Base-by-base conservation (phyloP, 352 stramenopile species). In the Pythium dissotocum region DNA sequence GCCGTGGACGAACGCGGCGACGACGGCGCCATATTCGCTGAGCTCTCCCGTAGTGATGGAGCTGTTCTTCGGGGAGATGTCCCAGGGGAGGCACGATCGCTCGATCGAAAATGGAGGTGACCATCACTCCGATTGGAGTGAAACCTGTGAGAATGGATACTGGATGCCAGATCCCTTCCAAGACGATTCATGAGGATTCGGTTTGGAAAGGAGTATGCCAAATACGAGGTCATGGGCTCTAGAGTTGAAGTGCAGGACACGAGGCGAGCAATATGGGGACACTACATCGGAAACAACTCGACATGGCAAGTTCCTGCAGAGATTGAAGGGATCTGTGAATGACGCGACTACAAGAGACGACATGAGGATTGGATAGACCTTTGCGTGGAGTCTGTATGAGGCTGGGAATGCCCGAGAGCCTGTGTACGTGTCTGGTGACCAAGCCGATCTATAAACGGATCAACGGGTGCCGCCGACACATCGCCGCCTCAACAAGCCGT, bases 1-100 rank as follows among this genome's bases (percentile, higher is more conserved):
- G 80, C 81, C 59, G 79, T 85, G 40, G 81, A 88, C 73, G 42
- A 30, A 28, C 58, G 32, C 42, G 59, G 24, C 32, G 67, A 68
- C 42, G 67, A 38, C 24, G 67, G 67, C 30, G 67, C 35, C 67
- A 73, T 73, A 4, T 32, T 66, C 58, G n/a, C 24, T 46, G 21
- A 24, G 21, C 5, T 52, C 32, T 61, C 24, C 38, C 21, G 0
- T 54, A 6, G 18, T 63, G 36, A 16, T 63, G 21, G 18, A 30
- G 28, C 12, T 65, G n/a, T 55, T 42, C 2, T 53, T 52, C 10
- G 24, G 32, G 7, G 26, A 33, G 26, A 36, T 68, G 61, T 68
- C 61, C 40, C 46, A 53, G 21, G 21, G 21, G 46, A 24, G 21
- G 51, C 61, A 61, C 52, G 40, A 61, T 51, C 21, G 35, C 36